Percentiles rank a stretch among this genome's conserved stretches.
Evolutionary conservation across 495 filamentous ascomycete species (phyloP).

Genomic region (Aspergillus sparsus): DNA sequence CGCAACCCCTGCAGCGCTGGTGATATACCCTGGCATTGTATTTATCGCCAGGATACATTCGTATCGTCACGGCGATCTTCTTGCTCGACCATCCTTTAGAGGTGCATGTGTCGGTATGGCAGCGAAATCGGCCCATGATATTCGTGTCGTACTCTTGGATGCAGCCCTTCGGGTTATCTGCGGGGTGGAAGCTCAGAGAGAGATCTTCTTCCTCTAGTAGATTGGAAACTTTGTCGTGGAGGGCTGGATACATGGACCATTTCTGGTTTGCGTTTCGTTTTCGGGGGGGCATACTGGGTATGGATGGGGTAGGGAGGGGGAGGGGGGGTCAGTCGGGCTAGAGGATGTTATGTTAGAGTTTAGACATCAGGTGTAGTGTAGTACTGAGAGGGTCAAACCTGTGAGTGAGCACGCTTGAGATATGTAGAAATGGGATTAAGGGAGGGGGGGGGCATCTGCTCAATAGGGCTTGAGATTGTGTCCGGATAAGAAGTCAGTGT

Average conservation of each 20-base stretch:
- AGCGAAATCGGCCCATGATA: constrained; percentile 39
- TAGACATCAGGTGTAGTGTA: no score
- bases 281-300: constrained; percentile 1
- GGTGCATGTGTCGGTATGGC: constrained; percentile 16
- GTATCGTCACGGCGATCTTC: constrained; percentile 46
- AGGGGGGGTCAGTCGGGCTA: not conserved
- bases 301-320: not conserved
- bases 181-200: constrained; percentile 11
- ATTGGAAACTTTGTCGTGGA: not conserved
- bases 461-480: no score
- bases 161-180: constrained; percentile 5
- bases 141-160: constrained; percentile 20
- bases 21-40: constrained; percentile 53
- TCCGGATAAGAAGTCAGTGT: no score
- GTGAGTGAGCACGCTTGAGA: no score
- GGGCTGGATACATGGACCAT: constrained; percentile 5
- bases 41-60: constrained; percentile 36
- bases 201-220: constrained; percentile 7
- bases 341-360: no score
- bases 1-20: constrained; percentile 45
- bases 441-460: no score
- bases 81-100: constrained; percentile 41
- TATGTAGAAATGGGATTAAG: no score
- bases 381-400: no score
- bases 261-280: not conserved